Evolutionary conservation across 805 yeast genomes (phyloP), one percentile per base, ranked within the genome.

Genomic region (Groenewaldozyma salmanticensis): DNA sequence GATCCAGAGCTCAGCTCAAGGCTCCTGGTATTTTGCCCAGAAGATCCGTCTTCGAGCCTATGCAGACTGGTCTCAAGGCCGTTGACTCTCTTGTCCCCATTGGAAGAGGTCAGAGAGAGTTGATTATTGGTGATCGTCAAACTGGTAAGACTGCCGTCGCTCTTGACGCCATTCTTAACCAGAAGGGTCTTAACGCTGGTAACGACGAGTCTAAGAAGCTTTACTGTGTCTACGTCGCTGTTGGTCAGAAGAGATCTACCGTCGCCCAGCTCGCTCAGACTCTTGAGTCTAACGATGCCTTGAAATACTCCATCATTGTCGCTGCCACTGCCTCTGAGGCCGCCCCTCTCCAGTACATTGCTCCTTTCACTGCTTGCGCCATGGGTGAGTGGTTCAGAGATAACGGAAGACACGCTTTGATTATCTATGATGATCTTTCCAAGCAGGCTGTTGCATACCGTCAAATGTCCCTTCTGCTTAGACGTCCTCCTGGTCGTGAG

Each of bases 301-400:
- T 92, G 73, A 86, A 92, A 75, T 92, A 92, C 81, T 70, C 96
- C 62, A 82, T 92, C 72, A 78, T 92, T 70, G 97, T 92, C 67
- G 96, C 98, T 50, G 99, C 98, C 61, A 92, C 99, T 61, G 99
- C 99, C 58, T 92, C 98, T 51, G 98, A 92, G 78, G 98, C 98
- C 59, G 98, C 99, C 70, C 99, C 98, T 70, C 78, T 92, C 71
- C 99, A 92, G 79, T 92, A 87, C 78, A 74, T 92, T 68, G 97
- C 99, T 76, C 99, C 99, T 69, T 92, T 92, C 95, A 86, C 98
- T 59, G 99, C 88, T 57, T 82, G 95, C 68, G 95, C 99, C 64
- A 88, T 92, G 68, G 96, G 97, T 76, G 99, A 92, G 77, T 92
- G 98, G 98, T 92, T 92, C 94, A 86, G 98, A 80, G 99, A 92